Conservation (phyloP, 2,329 filamentous ascomycete species). For the Colletotrichum sp. region DNA sequence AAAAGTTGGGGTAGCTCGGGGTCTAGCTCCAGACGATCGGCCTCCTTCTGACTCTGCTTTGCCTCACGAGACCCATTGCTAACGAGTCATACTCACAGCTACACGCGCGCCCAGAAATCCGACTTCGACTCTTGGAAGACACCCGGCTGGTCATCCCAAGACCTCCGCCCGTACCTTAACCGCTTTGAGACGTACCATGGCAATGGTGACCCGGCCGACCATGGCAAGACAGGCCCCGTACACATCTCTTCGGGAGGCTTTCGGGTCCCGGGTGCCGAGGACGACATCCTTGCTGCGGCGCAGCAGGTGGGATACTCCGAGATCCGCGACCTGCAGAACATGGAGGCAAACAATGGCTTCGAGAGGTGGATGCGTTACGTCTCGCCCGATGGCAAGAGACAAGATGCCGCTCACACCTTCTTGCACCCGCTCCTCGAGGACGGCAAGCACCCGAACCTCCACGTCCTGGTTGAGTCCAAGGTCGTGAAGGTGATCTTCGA, state of each 20-base stretch:
- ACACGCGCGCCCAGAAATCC: conserved; percentile 46
- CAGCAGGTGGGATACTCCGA: conserved; percentile 48
- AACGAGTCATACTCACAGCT: conserved; percentile 30
- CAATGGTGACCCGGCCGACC: conserved; percentile 29
- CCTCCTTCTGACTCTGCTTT: neutral
- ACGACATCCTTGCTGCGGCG: conserved; percentile 51
- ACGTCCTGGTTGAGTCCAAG: conserved; percentile 34
- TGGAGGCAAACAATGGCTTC: conserved; percentile 44
- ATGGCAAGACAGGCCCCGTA: conserved; percentile 53
- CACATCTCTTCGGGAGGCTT: conserved; percentile 53
- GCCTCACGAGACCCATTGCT: neutral
- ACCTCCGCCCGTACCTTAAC: conserved; percentile 54
- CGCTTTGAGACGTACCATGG: conserved; percentile 36
- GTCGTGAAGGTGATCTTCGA: conserved; percentile 44
- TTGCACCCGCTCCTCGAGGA: conserved; percentile 32
- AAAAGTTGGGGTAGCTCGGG: neutral
- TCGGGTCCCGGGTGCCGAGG: conserved; percentile 36
- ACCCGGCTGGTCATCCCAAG: conserved; percentile 54
- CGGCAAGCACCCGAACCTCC: conserved; percentile 31
- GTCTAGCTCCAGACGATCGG: neutral
- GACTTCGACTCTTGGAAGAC: conserved; percentile 60
- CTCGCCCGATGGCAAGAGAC: conserved; percentile 40
- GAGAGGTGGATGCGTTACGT: conserved; percentile 31
- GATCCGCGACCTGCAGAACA: conserved; percentile 53
- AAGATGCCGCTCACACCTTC: conserved; percentile 32